Percentiles rank a stretch among this genome's conserved stretches.
Evolutionary conservation across 2,329 filamentous ascomycete species (phyloP).

Genomic region (Pezicula carpinea): DNA sequence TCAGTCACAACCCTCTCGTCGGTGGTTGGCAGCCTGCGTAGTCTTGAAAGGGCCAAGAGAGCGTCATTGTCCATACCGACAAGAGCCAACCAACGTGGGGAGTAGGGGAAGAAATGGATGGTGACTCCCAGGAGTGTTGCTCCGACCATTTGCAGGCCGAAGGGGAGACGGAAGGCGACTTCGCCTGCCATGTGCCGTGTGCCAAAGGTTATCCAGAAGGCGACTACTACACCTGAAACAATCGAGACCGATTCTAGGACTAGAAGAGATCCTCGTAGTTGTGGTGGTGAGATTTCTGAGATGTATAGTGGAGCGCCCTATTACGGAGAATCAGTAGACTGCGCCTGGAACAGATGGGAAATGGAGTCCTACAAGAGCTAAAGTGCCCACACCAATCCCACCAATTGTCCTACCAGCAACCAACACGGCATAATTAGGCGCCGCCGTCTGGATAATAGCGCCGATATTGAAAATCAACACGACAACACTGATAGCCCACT

Average conservation of each 20-base stretch:
- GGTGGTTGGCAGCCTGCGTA: slow-evolving; percentile 42
- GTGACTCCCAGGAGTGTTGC: slow-evolving; percentile 30
- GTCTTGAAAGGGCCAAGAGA: slow-evolving; percentile 40
- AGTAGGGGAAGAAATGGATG: slow-evolving; percentile 41
- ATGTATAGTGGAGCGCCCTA: slow-evolving; percentile 46
- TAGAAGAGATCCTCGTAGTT: slow-evolving; percentile 9
- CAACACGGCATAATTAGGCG: slow-evolving; percentile 45
- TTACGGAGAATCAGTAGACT: background rate
- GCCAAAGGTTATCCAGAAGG: slow-evolving; percentile 39
- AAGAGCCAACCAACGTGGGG: slow-evolving; percentile 31
- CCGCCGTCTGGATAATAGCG: slow-evolving; percentile 45
- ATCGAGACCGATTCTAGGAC: slow-evolving; percentile 30
- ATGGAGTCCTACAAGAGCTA: slow-evolving; percentile 26
- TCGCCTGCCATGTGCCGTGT: slow-evolving; percentile 30
- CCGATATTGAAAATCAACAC: slow-evolving; percentile 46
- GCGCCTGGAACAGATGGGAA: background rate
- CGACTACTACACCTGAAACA: slow-evolving; percentile 37
- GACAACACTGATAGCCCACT: slow-evolving; percentile 37
- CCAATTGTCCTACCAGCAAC: slow-evolving; percentile 44
- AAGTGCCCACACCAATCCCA: slow-evolving; percentile 47
- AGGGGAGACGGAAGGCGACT: slow-evolving; percentile 28
- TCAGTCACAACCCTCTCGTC: slow-evolving; percentile 48
- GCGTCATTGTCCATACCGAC: slow-evolving; percentile 44
- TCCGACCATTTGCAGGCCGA: slow-evolving; percentile 21
- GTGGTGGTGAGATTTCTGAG: slow-evolving; percentile 43